Percentiles rank a stretch among this genome's conserved stretches.
These are phyloP conservation scores for Geotrichum siamense DNA, from an alignment of 1,139 yeast genomes.

Conservation along the genomic window DNA sequence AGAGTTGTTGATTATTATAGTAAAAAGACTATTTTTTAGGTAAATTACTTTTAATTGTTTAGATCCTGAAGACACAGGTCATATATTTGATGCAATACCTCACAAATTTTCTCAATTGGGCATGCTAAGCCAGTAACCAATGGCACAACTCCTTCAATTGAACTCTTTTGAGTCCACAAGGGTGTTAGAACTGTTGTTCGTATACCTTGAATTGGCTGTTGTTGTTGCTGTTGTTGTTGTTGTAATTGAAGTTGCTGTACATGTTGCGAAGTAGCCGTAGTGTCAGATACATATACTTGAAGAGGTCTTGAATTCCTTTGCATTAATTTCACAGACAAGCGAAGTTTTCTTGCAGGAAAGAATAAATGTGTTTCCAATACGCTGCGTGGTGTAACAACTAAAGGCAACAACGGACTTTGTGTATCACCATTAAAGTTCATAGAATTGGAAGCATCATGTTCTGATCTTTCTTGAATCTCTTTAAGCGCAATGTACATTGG, in stretches of 20 bases:
- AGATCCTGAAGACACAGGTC: slow-evolving; percentile 2
- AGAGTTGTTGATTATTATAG: background rate
- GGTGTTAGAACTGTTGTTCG: slow-evolving; percentile 7
- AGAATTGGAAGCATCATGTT: background rate
- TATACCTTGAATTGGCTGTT: background rate
- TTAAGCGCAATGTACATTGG: slow-evolving; percentile 27
- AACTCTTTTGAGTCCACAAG: slow-evolving; percentile 19
- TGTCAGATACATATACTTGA: slow-evolving; percentile 10
- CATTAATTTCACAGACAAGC: slow-evolving; percentile 12
- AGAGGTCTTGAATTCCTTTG: slow-evolving; percentile 17
- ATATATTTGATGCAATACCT: slow-evolving; percentile 18
- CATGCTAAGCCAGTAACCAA: slow-evolving; percentile 27
- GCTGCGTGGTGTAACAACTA: slow-evolving; percentile 13
- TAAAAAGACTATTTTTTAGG: background rate
- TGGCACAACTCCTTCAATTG: slow-evolving; percentile 26
- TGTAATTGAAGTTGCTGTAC: slow-evolving; percentile 3
- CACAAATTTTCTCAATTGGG: slow-evolving; percentile 22
- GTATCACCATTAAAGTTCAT: background rate
- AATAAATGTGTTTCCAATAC: slow-evolving; percentile 13
- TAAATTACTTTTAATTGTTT: no score
- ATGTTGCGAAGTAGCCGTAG: slow-evolving; percentile 10
- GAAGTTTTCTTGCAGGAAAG: slow-evolving; percentile 8
- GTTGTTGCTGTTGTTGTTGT: slow-evolving; percentile 3
- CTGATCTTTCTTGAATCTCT: slow-evolving; percentile 12
- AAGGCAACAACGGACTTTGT: slow-evolving; percentile 8